Evolutionary conservation across 495 filamentous ascomycete genomes (phyloP).

Genomic region (Umbilicaria muhlenbergii): DNA sequence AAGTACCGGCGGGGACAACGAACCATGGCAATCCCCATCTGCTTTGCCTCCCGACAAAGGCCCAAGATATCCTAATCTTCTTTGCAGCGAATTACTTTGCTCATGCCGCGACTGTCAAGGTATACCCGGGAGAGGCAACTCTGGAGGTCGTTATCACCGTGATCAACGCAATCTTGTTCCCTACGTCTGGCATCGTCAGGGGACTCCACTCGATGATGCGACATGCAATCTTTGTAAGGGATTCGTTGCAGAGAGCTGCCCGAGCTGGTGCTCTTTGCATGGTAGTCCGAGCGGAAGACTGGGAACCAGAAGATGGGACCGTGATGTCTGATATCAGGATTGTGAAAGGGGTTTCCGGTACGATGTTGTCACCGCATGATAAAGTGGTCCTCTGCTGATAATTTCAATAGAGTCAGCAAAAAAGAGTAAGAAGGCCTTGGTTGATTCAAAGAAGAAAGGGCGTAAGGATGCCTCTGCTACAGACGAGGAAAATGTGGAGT

Average conservation of each 20-base stretch:
- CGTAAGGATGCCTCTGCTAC: too few relatives aligned
- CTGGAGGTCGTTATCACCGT: conserved; percentile 9
- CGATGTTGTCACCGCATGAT: too few relatives aligned
- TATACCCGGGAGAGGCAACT: conserved; percentile 20
- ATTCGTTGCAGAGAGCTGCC: conserved; percentile 14
- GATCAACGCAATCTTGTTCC: conserved; percentile 16
- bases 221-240: conserved; percentile 8
- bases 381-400: too few relatives aligned
- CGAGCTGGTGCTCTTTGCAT: conserved; percentile 20
- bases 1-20: background rate
- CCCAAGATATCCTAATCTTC: conserved; percentile 19
- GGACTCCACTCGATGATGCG: conserved; percentile 16
- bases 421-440: too few relatives aligned
- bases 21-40: background rate
- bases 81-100: conserved; percentile 27
- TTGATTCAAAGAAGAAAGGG: too few relatives aligned
- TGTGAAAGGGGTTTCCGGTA: too few relatives aligned
- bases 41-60: background rate
- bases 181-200: conserved; percentile 15
- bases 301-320: conserved; percentile 12
- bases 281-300: conserved; percentile 17
- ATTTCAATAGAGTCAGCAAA: too few relatives aligned
- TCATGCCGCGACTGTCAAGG: conserved; percentile 29
- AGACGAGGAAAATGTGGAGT: too few relatives aligned
- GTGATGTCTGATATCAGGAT: too few relatives aligned